A percentile compares a stretch with the other conserved stretches of the same genome.
Conservation (phyloP, 805 yeast species). For the Starmera quercuum region DNA sequence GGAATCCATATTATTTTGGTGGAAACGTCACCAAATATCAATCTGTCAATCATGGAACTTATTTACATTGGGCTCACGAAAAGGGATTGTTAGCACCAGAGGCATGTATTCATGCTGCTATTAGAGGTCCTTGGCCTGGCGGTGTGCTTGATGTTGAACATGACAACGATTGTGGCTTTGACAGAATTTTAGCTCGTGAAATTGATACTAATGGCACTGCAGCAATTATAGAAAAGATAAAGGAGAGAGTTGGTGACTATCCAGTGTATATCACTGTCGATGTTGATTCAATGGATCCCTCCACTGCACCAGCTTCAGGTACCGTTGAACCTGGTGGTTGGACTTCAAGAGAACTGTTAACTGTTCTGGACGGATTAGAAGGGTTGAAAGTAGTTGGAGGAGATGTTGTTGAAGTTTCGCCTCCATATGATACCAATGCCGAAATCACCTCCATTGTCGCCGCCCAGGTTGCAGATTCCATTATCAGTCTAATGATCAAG, state of each 20-base stretch:
- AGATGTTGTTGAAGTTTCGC: constrained; percentile 49
- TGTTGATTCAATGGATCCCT: constrained; percentile 45
- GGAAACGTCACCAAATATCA: constrained; percentile 56
- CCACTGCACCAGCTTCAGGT: constrained; percentile 45
- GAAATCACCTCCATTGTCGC: constrained; percentile 60
- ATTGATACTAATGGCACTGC: constrained; percentile 34
- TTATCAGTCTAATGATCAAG: constrained; percentile 32
- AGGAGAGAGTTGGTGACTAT: constrained; percentile 27
- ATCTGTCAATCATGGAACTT: constrained; percentile 60
- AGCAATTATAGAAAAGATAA: constrained; percentile 29
- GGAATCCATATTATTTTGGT: constrained; percentile 57
- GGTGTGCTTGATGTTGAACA: constrained; percentile 28
- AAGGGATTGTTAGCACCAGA: constrained; percentile 45
- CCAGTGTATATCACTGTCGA: constrained; percentile 42
- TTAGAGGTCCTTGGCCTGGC: constrained; percentile 53
- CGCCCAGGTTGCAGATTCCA: constrained; percentile 50
- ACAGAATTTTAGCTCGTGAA: constrained; percentile 38
- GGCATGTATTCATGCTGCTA: constrained; percentile 54
- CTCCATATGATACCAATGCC: constrained; percentile 53
- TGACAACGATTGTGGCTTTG: constrained; percentile 43
- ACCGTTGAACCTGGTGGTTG: constrained; percentile 49
- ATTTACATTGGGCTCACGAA: constrained; percentile 63
- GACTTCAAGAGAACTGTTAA: constrained; percentile 38
- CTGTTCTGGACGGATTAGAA: constrained; percentile 34
- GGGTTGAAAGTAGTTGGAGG: constrained; percentile 42